Evolutionary conservation across 2,329 filamentous ascomycete genomes (phyloP), one percentile per base, ranked within the genome.

Genomic region (Cercospora zeina): DNA sequence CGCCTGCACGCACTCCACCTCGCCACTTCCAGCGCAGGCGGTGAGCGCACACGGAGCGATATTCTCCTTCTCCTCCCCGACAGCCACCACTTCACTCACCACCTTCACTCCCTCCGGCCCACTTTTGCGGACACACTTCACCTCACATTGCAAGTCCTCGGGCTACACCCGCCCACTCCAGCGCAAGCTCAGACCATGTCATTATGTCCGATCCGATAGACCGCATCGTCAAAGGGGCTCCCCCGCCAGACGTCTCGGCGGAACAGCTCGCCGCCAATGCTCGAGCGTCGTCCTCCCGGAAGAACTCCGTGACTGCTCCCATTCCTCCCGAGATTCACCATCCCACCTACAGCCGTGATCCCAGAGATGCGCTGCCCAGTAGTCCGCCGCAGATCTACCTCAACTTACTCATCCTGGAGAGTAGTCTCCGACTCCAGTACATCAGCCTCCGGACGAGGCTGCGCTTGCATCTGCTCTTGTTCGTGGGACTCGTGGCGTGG

Each of bases 301-400:
- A 77, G 81, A 69, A 76, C 77, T 79, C 79, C 67, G 78, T 78
- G 63, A 74, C 79, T 49, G 74, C 72, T 30, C 72, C 72, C 33
- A 69, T 75, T 24, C 66, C 65, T 3, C 69, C 78, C 58, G 66
- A 78, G 62, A 14, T 68, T 6, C 24, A 27, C 24, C 34, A 61
- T 3, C 33, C 54, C 16, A 53, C 59, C 16, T 65, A 75, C 80
- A 75, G 79, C 61, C 76, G 78, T 61, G 91, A 96, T 74, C 91
- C 91, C 30, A 84, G 93, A 65, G 88, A 87, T 70, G 87, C 88
- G 65, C 86, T 93, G 14, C 93, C 93, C n/a, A 93, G 90, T 73
- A 91, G 91, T 14, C 93, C 93, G 50, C 91, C 91, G 59, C 95
- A 96, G 81, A 97, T 99, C 73, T 99, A 99, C 79, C 87, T 99